Evolutionary conservation across 768 basidiomycete species (phyloP), one percentile per base, ranked within the genome.

Genomic region (Lactifluus piperatus): DNA sequence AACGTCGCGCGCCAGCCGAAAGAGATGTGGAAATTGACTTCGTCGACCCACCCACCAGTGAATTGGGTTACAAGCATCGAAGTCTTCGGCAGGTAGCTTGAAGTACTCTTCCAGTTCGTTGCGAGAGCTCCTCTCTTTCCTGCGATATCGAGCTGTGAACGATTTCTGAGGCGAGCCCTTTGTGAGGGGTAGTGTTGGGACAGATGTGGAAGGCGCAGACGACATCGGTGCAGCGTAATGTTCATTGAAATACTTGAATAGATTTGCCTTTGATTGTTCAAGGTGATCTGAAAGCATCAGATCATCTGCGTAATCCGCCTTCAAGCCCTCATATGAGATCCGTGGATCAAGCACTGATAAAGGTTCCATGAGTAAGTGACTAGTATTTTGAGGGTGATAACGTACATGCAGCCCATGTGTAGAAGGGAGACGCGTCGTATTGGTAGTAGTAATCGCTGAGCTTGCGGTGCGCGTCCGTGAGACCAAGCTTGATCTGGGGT

Each of bases 41-140:
- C 37, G 18, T 39, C 37, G 18, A 39, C 37, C 37, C 11, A 39
- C 16, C 37, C 37, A 39, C 37, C 37, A 39, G 37, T 39, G 45
- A n/a, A 56, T 18, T 30, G 51, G 59, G 58, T 52, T 57, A 53
- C 65, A 49, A n/a, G n/a, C n/a, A n/a, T n/a, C n/a, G n/a, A n/a
- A n/a, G n/a, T n/a, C n/a, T n/a, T n/a, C n/a, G n/a, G 9, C 56
- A 60, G 55, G 45, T 14, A 52, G 54, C 60, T 39, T 39, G 10
- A 39, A 39, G 10, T 39, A 39, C 37, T 39, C 37, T n/a, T 39
- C 37, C 18, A 39, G 37, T n/a, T 39, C 37, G 18, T 39, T 39
- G 18, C 4, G 4, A 39, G 37, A 13, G 11, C 13, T 11, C 37
- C 16, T 39, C 18, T 13, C 16, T n/a, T 39, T 39, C 10, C 37